A percentile compares a stretch with the other conserved stretches of the same genome.
phyloP scores from a whole-genome alignment of 164 flowering plant species.

The Annona squamosa region DNA sequence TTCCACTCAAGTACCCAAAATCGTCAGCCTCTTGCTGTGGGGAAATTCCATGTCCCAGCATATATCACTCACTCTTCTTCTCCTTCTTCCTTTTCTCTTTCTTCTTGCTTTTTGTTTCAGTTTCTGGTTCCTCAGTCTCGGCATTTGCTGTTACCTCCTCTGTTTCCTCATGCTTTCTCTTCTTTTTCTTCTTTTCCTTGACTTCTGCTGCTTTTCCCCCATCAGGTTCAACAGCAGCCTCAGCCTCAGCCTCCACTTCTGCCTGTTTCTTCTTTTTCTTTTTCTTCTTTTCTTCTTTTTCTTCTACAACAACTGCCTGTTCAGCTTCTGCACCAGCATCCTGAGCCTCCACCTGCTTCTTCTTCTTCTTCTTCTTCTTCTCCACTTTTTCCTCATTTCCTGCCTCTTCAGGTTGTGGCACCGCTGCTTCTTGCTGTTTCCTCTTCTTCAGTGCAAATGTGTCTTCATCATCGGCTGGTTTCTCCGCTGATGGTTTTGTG shows the following conservation, averaged over 20 bases:
- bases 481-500: conserved; percentile 7
- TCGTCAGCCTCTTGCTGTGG: neutral
- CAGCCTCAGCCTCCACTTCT: conserved; percentile 15
- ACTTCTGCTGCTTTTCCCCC: conserved; percentile 1
- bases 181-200: conserved; percentile 39
- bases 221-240: conserved; percentile 14
- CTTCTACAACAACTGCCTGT: conserved; percentile 24
- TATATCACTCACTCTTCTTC: conserved; percentile 18
- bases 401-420: conserved; percentile 10
- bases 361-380: conserved; percentile 36
- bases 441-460: conserved; percentile 21
- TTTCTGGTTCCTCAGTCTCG: conserved; percentile 6
- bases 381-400: conserved; percentile 15
- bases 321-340: conserved; percentile 39
- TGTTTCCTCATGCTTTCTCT: conserved; percentile 36
- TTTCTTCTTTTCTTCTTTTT: conserved; percentile 10
- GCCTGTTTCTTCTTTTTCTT: conserved; percentile 24
- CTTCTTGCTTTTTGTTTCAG: conserved; percentile 26
- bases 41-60: conserved; percentile 5
- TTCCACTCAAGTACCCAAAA: neutral
- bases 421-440: conserved; percentile 22
- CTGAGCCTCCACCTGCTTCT: neutral
- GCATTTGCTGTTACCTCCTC: conserved; percentile 16
- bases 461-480: conserved; percentile 6
- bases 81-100: conserved; percentile 44